Evolutionary conservation across 2,329 filamentous ascomycete genomes (phyloP), one percentile per base, ranked within the genome.

Genomic region (Cryphonectria nitschkei): DNA sequence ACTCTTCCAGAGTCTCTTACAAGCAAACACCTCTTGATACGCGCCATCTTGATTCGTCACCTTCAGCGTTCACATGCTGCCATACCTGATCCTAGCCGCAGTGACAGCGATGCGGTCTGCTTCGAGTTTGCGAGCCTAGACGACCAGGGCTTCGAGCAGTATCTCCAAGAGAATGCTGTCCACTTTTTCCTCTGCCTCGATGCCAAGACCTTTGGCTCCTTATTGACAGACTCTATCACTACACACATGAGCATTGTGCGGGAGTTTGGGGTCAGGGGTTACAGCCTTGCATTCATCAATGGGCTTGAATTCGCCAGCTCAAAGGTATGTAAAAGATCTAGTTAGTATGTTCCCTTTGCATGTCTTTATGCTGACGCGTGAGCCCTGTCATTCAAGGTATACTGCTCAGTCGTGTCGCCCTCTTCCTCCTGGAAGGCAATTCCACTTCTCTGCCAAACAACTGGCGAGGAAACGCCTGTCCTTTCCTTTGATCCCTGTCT

Each of bases 111-210:
- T 16, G 22, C 56, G 41, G 74, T 79, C 32, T 75, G 68, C 43
- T 74, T 87, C 74, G 78, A 81, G 67, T 79, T 87, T 58, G 80
- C 64, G 76, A 81, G 84, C 0, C 76, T 86, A 19, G 78, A 82
- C 16, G 84, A 85, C 56, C 65, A 78, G 0, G 81, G 80, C 0
- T 94, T 93, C 74, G 72, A 78, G 6, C 75, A 83, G 0, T 92
- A 93, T 75, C 80, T 92, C 1, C 74, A 81, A 2, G 76, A 77
- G 1, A 84, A 85, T 34, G 85, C 88, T 0, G 81, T 89, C 3
- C 90, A 92, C 76, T 93, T 94, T 74, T 80, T 93, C 67, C 86
- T 94, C 82, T 88, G 87, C 67, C 90, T 92, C 74, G 89, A 93
- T 77, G 91, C 90, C 7, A 70, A 72, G n/a, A 70, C 62, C 41